Percentiles rank a stretch among this genome's conserved stretches.
Evolutionary conservation across 1,284 basidiomycete genomes (phyloP).

Genomic region (Trametes versicolor): DNA sequence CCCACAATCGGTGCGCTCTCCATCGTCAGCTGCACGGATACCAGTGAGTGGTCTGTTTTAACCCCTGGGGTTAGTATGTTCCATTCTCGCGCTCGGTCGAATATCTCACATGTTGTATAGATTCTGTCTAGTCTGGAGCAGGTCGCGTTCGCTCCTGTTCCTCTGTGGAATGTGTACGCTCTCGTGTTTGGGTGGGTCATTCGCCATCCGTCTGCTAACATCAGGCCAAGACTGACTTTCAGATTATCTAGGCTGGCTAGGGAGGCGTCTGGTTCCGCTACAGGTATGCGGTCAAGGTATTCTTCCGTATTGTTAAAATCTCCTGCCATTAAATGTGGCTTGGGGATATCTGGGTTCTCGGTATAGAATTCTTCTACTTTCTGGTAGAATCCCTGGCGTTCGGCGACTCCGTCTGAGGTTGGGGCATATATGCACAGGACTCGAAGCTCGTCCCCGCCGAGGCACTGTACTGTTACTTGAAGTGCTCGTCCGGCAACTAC

Average conservation of each 20-base stretch:
- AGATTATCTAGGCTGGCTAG: slow-evolving; percentile 10
- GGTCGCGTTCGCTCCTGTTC: slow-evolving; percentile 17
- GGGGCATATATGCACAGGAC: slow-evolving; percentile 49
- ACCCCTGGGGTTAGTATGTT: slow-evolving; percentile 24
- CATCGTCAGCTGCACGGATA: slow-evolving; percentile 38
- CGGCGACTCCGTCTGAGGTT: slow-evolving; percentile 39
- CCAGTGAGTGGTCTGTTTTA: slow-evolving; percentile 32
- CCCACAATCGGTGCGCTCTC: slow-evolving; percentile 41
- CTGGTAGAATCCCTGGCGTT: slow-evolving; percentile 46
- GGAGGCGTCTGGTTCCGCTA: slow-evolving; percentile 28
- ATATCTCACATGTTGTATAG: slow-evolving; percentile 32
- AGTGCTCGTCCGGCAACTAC: slow-evolving; percentile 13
- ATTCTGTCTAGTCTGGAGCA: slow-evolving; percentile 50
- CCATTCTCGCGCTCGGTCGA: slow-evolving; percentile 39
- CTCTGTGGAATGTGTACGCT: slow-evolving; percentile 41
- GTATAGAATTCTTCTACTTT: slow-evolving; percentile 27
- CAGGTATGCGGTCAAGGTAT: slow-evolving; percentile 39
- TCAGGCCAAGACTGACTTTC: slow-evolving; percentile 17
- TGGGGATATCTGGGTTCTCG: slow-evolving; percentile 14
- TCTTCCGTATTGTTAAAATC: slow-evolving; percentile 57
- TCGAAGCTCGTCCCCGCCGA: slow-evolving; percentile 21
- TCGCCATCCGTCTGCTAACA: slow-evolving; percentile 50
- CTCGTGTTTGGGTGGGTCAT: slow-evolving; percentile 37
- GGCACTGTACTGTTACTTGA: slow-evolving; percentile 26
- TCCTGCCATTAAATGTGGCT: slow-evolving; percentile 48